Base-by-base conservation (phyloP, 306 rosid species). In the Glycine tomentella region DNA sequence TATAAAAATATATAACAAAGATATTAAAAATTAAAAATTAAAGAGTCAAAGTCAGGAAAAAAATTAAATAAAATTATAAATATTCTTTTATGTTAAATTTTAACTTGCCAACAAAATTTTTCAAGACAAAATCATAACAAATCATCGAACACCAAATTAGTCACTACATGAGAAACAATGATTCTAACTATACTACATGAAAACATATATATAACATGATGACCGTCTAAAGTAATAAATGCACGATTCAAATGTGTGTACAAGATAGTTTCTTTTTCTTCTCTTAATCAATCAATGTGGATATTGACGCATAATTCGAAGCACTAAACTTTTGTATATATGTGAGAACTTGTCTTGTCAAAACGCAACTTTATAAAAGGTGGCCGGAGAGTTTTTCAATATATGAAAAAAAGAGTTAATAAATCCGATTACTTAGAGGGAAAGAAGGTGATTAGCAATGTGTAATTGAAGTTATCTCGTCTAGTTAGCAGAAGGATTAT, bases 301-400 rank as follows among this genome's bases (percentile, higher is more conserved):
- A 61, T 15, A 48, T 17, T 3, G 50, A 73, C 13, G 13, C 16
- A n/a, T 56, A 14, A 56, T 57, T 57, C 8, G 34, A 61, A 52
- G 12, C 76, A 53, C 34, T 53, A 51, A 14, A 20, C 53, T 66
- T 17, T 52, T 51, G n/a, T 4, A 17, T 12, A 42, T 25, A 75
- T 65, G 15, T 16, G 40, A 1, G 31, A 52, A 42, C 11, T 17
- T 45, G 10, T 67, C 38, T 15, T 9, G 25, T 59, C 63, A 59
- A 79, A 79, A 69, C 9, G 40, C 14, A n/a, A 53, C 50, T 57
- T 55, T 67, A n/a, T 44, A 58, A 38, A 64, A 61, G 67, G n/a
- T 6, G 3, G 0, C 3, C 0, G 14, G 8, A 2, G n/a, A 8
- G 64, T 57, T 20, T 25, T 25, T 59, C 7, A 59, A 59, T 20